phyloP scores from a whole-genome alignment of 1,284 basidiomycete species.

The Malassezia sympodialis region DNA sequence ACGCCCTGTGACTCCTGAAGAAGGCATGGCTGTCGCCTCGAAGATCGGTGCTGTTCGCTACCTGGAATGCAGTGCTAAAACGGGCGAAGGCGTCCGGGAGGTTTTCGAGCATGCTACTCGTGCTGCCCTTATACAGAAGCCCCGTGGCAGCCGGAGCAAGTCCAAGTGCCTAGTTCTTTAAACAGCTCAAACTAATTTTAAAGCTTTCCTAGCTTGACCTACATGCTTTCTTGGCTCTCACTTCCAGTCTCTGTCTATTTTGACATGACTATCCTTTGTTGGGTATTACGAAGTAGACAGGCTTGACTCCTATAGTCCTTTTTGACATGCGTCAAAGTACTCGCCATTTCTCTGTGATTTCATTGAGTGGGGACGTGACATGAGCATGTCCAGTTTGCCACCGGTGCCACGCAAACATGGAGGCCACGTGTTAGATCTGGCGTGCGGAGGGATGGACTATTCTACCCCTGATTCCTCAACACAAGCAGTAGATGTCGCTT shows the following conservation, averaged over 20 bases:
- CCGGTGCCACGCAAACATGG: background rate
- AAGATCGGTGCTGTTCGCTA: slow-evolving; percentile 81
- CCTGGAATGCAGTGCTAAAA: slow-evolving; percentile 80
- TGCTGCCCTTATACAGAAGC: slow-evolving; percentile 59
- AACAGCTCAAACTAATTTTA: slow-evolving; percentile 19
- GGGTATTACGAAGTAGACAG: background rate
- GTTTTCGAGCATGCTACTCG: slow-evolving; percentile 83
- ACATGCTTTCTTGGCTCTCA: background rate
- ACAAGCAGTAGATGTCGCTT: background rate
- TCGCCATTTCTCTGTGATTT: background rate
- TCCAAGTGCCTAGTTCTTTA: slow-evolving; percentile 56
- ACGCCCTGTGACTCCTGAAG: slow-evolving; percentile 45
- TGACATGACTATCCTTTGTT: background rate
- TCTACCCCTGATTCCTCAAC: background rate
- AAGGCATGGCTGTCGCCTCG: slow-evolving; percentile 70
- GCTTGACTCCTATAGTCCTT: background rate
- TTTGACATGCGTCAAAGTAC: background rate
- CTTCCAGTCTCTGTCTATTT: background rate
- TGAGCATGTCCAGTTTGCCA: background rate
- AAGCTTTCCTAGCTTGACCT: background rate
- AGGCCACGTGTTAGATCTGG: background rate
- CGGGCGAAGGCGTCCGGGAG: slow-evolving; percentile 77
- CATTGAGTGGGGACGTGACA: background rate
- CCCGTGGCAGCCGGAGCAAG: slow-evolving; percentile 49
- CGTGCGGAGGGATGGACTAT: background rate